phyloP scores from a whole-genome alignment of 2,329 filamentous ascomycete genomes.

The Trichoderma afroharzianum region DNA sequence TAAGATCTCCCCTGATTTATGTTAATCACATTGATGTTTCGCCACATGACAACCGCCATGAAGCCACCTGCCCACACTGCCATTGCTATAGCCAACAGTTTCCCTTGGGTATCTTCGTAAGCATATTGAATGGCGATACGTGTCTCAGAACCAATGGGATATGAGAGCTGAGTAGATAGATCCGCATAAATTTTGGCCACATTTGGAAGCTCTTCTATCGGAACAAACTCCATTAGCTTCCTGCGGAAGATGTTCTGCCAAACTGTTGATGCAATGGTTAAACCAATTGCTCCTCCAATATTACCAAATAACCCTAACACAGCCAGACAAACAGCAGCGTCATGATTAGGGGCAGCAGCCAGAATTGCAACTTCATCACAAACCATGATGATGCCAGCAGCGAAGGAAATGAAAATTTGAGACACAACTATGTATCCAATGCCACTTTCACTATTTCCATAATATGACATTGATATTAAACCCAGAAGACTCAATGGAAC shows the following conservation, averaged over 20 bases:
- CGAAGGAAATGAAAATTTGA: conserved; percentile 60
- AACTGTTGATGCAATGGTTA: conserved; percentile 59
- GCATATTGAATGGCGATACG: conserved; percentile 56
- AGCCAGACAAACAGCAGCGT: conserved; percentile 58
- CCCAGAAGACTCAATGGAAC: conserved; percentile 54
- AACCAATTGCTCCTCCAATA: conserved; percentile 58
- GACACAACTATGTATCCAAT: conserved; percentile 56
- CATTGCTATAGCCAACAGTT: conserved; percentile 49
- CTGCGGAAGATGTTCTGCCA: conserved; percentile 59
- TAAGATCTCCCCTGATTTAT: neutral
- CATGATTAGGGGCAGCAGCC: conserved; percentile 55
- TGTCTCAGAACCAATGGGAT: conserved; percentile 45
- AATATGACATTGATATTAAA: conserved; percentile 57
- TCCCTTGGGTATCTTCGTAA: conserved; percentile 52
- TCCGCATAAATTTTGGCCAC: conserved; percentile 40
- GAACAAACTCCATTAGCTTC: conserved; percentile 49
- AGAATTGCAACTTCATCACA: conserved; percentile 59
- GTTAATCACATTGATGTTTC: conserved; percentile 39
- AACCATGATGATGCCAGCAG: conserved; percentile 57
- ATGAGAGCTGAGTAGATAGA: conserved; percentile 52
- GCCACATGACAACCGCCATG: conserved; percentile 39
- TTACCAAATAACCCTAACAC: conserved; percentile 59
- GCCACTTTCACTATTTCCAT: conserved; percentile 48
- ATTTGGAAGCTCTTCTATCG: conserved; percentile 37
- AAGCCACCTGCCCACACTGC: conserved; percentile 41